These are phyloP conservation scores for Huntiella moniliformis DNA, from an alignment of 2,329 filamentous ascomycete species.

Conservation along the genomic window DNA sequence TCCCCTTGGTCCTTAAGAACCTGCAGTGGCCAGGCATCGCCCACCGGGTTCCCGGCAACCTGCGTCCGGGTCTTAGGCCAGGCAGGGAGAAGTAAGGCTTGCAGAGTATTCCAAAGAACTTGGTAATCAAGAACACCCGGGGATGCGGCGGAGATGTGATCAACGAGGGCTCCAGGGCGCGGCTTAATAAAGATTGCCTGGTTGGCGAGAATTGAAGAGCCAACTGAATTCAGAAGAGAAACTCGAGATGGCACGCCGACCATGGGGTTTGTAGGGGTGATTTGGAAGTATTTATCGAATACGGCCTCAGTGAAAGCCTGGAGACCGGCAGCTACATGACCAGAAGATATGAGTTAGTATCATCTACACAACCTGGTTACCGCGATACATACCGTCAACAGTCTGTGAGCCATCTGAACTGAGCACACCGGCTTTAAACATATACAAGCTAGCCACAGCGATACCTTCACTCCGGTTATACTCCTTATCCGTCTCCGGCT, in stretches of 20 bases:
- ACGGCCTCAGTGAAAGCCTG: slow-evolving; percentile 17
- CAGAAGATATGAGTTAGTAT: not conserved
- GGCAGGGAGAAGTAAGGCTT: slow-evolving; percentile 26
- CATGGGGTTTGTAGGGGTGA: slow-evolving; percentile 25
- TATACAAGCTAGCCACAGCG: slow-evolving; percentile 30
- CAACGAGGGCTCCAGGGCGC: slow-evolving; percentile 29
- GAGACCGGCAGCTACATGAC: slow-evolving; percentile 18
- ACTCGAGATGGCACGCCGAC: slow-evolving; percentile 26
- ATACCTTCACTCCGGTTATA: slow-evolving; percentile 31
- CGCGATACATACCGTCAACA: slow-evolving; percentile 20
- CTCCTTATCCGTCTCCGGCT: slow-evolving; percentile 19
- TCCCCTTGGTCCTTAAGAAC: slow-evolving; percentile 12
- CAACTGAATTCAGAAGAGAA: slow-evolving; percentile 23
- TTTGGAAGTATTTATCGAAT: slow-evolving; percentile 25
- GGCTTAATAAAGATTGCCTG: slow-evolving; percentile 23
- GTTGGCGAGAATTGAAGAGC: slow-evolving; percentile 21
- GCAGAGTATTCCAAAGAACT: slow-evolving; percentile 24
- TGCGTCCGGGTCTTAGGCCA: slow-evolving; percentile 35
- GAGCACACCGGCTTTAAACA: slow-evolving; percentile 28
- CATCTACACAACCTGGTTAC: not conserved
- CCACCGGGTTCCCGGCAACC: slow-evolving; percentile 24
- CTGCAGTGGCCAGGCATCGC: slow-evolving; percentile 30
- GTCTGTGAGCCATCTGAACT: slow-evolving; percentile 13
- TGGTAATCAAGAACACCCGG: slow-evolving; percentile 20
- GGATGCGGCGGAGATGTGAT: slow-evolving; percentile 21